phyloP scores from a whole-genome alignment of 2,329 filamentous ascomycete genomes.

The Tolypocladium ovalisporum region DNA sequence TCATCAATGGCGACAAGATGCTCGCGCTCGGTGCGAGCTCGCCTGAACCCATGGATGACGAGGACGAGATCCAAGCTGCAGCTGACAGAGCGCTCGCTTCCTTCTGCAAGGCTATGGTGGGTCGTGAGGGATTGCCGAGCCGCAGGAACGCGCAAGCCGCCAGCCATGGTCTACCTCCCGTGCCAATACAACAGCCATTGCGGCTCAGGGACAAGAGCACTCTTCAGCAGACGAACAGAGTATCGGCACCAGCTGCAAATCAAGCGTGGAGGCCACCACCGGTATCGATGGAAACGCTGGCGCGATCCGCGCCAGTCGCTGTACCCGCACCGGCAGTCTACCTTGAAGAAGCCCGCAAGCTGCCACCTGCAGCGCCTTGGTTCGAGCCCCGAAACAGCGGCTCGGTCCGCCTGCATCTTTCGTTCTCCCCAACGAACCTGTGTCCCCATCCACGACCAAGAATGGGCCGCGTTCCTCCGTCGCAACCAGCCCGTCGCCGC shows the following conservation, averaged over 20 bases:
- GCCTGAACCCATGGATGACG: slow-evolving; percentile 3
- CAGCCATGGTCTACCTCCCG: slow-evolving; percentile 18
- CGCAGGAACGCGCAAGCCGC: slow-evolving; percentile 8
- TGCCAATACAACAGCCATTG: slow-evolving; percentile 28
- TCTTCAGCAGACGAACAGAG: not conserved
- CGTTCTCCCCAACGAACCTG: slow-evolving; percentile 1
- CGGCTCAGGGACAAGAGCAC: slow-evolving; percentile 11
- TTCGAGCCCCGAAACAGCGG: slow-evolving; percentile 5
- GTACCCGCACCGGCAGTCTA: slow-evolving; percentile 8
- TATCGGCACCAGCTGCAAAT: not conserved
- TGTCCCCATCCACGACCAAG: not conserved
- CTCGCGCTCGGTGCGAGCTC: not conserved
- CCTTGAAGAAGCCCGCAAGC: slow-evolving; percentile 10
- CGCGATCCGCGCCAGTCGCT: not conserved
- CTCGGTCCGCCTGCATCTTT: slow-evolving; percentile 11
- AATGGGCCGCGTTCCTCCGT: not conserved
- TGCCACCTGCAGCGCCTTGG: slow-evolving; percentile 5
- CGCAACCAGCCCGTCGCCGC: slow-evolving; percentile 1
- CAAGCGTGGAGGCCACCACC: not conserved
- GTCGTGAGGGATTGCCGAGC: slow-evolving; percentile 3
- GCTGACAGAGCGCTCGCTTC: slow-evolving; percentile 9
- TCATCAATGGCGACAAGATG: slow-evolving; percentile 3
- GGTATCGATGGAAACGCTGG: not conserved
- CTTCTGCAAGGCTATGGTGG: slow-evolving; percentile 8
- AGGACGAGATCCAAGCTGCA: slow-evolving; percentile 7